Conservation (phyloP, 805 yeast genomes). For the Starmerella etchellsii region DNA sequence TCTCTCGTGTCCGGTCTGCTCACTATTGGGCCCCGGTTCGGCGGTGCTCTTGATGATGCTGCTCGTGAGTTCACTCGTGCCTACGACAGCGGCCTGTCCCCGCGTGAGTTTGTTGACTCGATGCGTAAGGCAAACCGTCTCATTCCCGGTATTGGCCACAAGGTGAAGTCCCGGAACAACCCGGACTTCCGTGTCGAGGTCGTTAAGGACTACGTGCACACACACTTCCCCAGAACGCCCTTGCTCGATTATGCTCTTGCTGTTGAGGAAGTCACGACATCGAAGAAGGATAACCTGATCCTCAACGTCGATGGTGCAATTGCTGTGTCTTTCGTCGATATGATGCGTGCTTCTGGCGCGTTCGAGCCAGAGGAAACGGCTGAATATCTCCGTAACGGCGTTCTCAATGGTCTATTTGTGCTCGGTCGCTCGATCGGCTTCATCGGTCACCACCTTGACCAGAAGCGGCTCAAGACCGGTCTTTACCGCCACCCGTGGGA, state of each 20-base stretch:
- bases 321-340: slow-evolving; percentile 35
- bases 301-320: slow-evolving; percentile 36
- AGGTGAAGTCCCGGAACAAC: slow-evolving; percentile 36
- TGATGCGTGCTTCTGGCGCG: slow-evolving; percentile 34
- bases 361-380: slow-evolving; percentile 35
- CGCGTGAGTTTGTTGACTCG: slow-evolving; percentile 35
- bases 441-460: slow-evolving; percentile 36
- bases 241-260: slow-evolving; percentile 36
- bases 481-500: slow-evolving; percentile 39
- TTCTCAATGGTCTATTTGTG: slow-evolving; percentile 36
- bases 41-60: slow-evolving; percentile 38
- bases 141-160: slow-evolving; percentile 37
- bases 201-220: slow-evolving; percentile 34
- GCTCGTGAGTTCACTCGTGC: slow-evolving; percentile 35
- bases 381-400: slow-evolving; percentile 35
- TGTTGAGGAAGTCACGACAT: slow-evolving; percentile 38
- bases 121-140: slow-evolving; percentile 38
- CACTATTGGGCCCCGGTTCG: slow-evolving; percentile 36
- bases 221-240: slow-evolving; percentile 34
- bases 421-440: slow-evolving; percentile 36
- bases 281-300: slow-evolving; percentile 36
- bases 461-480: slow-evolving; percentile 36
- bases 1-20: slow-evolving; percentile 35
- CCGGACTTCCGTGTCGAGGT: slow-evolving; percentile 38
- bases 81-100: slow-evolving; percentile 34